Conservation (phyloP, 139 green algal species). For the Trebouxia sp. region DNA sequence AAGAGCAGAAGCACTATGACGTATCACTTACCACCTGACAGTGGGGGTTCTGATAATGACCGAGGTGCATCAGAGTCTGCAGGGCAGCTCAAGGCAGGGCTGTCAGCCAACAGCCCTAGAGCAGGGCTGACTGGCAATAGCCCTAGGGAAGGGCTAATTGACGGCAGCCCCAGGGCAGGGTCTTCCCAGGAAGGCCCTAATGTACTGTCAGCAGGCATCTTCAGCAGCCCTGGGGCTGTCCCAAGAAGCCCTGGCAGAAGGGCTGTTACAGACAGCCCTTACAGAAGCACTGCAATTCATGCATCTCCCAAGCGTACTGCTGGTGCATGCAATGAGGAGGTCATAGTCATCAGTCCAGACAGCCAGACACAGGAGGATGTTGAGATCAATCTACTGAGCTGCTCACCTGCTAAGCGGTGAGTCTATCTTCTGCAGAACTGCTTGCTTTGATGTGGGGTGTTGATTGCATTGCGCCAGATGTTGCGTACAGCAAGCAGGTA, state of each 20-base stretch:
- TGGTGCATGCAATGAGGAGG: not conserved
- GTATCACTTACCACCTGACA: no score
- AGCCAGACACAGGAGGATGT: not conserved
- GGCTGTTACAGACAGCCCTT: no score
- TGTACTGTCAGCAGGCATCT: not conserved
- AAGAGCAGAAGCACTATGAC: no score
- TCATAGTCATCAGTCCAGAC: not conserved
- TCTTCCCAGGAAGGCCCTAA: not conserved
- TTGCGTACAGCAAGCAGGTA: no score
- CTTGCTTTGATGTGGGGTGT: not conserved
- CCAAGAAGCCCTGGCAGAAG: no score
- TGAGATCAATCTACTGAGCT: not conserved
- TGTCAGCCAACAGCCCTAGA: not conserved
- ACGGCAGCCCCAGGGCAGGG: not conserved
- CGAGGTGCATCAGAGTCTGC: not conserved
- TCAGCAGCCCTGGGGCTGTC: no score
- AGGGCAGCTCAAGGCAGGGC: not conserved
- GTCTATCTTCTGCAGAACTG: not conserved
- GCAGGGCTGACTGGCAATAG: not conserved
- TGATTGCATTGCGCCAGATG: no score
- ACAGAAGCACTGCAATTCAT: no score
- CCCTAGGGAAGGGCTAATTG: not conserved
- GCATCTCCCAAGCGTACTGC: not conserved
- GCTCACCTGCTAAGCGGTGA: constrained; percentile 9
- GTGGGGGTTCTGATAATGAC: not conserved